Base-by-base conservation (phyloP, 1,284 basidiomycete genomes). In the Rhodotorula sp. region DNA sequence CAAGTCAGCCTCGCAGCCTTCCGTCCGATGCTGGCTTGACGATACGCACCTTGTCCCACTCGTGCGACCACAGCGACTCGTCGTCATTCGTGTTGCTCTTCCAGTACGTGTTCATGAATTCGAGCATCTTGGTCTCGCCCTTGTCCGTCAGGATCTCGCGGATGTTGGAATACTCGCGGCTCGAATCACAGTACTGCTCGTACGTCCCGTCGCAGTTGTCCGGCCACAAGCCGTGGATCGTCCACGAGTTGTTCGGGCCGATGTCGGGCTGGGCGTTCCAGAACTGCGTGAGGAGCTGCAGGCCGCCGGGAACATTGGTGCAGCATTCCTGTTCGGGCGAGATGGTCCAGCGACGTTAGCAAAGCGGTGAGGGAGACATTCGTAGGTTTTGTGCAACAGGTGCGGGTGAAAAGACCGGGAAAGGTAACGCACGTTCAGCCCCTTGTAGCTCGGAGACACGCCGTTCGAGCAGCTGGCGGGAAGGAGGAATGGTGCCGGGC, bases 161-260 rank as follows among this genome's bases (percentile, higher is more conserved):
- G 69, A 91, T 89, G 76, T 85, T 82, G 37, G 84, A 86, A 78
- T 91, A 88, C 48, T 81, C 85, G 34, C 90, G 85, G 27, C 86
- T 85, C 0, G 87, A 76, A 79, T 91, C 90, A 78, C 91, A 92
- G 77, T 85, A 85, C 72, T 85, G 79, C 8, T 81, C 77, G 79
- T 86, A 91, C 10, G 87, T 86, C 27, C 85, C 86, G 81, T 91
- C 89, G 77, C 90, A 91, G 78, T 89, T 90, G 57, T 73, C 65
- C 8, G 65, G 53, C 39, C 67, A 69, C 15, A 69, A 50, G 1
- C 67, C 67, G 39, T 69, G 67, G 0, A 89, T 90, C 1, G 70
- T 65, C 89, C 90, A 91, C 76, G 87, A 89, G 78, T 89, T 77
- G 17, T 77, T 79, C 29, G 90, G 89, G 5, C 89, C 89, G 37